Evolutionary conservation across 2,329 filamentous ascomycete species (phyloP), one percentile per base, ranked within the genome.

Genomic region (Fusarium subglutinans): DNA sequence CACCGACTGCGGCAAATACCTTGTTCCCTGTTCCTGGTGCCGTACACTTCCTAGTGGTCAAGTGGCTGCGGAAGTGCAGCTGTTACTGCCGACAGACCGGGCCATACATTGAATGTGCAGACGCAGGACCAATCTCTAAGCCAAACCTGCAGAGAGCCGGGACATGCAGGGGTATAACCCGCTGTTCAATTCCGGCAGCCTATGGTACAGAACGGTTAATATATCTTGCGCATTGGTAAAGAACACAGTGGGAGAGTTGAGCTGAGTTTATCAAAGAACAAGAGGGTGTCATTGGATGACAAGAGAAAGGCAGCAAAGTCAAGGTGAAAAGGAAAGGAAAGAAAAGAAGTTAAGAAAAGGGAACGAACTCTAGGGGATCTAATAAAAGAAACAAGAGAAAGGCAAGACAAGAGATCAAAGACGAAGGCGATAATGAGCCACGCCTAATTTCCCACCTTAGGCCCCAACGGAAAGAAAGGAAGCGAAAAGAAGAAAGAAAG

Each of bases 101-200:
- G 70, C 66, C 56, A 50, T 38, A 60, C 62, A 17, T 28, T 44
- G 44, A 47, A 57, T 35, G 66, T 53, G 63, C 76, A 76, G 77
- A 77, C 75, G 63, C 68, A 63, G 74, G 77, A 62, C 75, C 76
- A 78, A 78, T 76, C 67, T 70, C 57, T 61, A 72, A 54, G 57
- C 41, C 56, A 54, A 66, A 76, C 50, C 68, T 68, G 73, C 64
- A 68, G 59, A 74, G 47, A 74, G 72, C 72, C 73, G 74, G 80
- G 77, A 78, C 74, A 79, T 79, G 76, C 68, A 74, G 67, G 66
- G 62, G 53, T 30, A 63, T 60, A 70, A 70, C 68, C 64, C 66
- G 61, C 51, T 35, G 57, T 59, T 65, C 59, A 64, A 43, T 62
- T 40, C 53, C 63, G 28, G 28, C 55, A 55, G 68, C 48, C 55